Evolutionary conservation across 768 basidiomycete genomes (phyloP).

Genomic region (Russula olivacea): DNA sequence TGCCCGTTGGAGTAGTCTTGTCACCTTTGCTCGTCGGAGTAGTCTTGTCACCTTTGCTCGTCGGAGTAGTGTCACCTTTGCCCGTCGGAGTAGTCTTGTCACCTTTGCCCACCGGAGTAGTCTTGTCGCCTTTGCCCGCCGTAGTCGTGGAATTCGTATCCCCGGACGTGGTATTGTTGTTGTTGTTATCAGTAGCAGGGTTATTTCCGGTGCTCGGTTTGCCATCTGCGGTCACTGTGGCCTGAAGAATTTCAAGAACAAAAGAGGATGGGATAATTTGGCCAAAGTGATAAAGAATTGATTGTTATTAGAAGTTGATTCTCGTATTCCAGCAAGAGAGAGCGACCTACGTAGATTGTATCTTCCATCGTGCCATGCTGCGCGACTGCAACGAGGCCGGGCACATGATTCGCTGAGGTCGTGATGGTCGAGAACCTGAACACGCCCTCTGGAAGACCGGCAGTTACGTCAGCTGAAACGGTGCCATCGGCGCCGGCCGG

Average conservation of each 20-base stretch:
- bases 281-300: neutral
- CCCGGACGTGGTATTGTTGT: neutral
- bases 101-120: no score
- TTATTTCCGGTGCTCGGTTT: neutral
- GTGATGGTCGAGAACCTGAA: conserved; percentile 42
- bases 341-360: conserved; percentile 34
- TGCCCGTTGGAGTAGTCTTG: no score
- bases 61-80: no score
- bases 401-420: conserved; percentile 42
- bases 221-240: neutral
- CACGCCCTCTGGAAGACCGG: conserved; percentile 40
- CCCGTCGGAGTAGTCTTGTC: no score
- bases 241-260: neutral
- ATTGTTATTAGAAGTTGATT: neutral
- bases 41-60: no score
- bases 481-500: conserved; percentile 39
- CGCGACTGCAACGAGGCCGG: conserved; percentile 35
- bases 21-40: no score
- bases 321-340: neutral
- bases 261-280: neutral
- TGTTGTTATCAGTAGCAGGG: neutral
- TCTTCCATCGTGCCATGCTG: conserved; percentile 41
- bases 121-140: no score
- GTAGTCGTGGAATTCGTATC: no score
- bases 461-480: conserved; percentile 35